Conservation (phyloP, 23 red algal genomes). For the Pyropia haitanensis region DNA sequence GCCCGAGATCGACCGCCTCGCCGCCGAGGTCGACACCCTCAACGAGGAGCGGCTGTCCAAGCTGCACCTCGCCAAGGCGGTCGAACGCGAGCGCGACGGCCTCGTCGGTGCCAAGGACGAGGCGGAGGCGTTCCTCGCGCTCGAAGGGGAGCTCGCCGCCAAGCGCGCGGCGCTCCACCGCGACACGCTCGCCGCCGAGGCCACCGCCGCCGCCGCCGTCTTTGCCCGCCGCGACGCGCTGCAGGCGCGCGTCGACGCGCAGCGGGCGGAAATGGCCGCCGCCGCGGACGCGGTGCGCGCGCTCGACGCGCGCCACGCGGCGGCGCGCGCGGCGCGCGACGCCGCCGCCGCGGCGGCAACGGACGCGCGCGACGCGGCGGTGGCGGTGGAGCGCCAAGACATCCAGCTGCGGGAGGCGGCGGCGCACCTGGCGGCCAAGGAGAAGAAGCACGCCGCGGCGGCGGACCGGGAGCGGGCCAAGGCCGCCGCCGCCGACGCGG, state of each 20-base stretch:
- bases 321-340: slow-evolving; percentile 23
- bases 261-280: not conserved
- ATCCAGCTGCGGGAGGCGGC: slow-evolving; percentile 76
- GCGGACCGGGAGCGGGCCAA: slow-evolving; percentile 21
- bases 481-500: slow-evolving; percentile 14
- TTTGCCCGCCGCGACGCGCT: not conserved
- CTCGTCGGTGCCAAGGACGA: slow-evolving; percentile 70
- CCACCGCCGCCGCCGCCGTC: not conserved
- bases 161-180: slow-evolving; percentile 27
- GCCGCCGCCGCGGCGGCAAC: slow-evolving; percentile 29
- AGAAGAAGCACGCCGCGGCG: slow-evolving; percentile 39
- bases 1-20: slow-evolving; percentile 29
- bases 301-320: slow-evolving; percentile 37
- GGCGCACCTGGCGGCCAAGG: slow-evolving; percentile 46
- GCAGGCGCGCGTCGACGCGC: not conserved
- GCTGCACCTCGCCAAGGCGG: slow-evolving; percentile 77
- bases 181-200: not conserved
- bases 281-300: not conserved
- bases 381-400: slow-evolving; percentile 63
- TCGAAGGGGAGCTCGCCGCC: slow-evolving; percentile 48
- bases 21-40: slow-evolving; percentile 30
- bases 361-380: slow-evolving; percentile 41
- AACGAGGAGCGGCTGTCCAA: slow-evolving; percentile 72
- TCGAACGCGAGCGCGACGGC: slow-evolving; percentile 63
- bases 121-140: slow-evolving; percentile 77